Conservation (phyloP, 305 asterid genomes). For the Plantago coronopus region DNA sequence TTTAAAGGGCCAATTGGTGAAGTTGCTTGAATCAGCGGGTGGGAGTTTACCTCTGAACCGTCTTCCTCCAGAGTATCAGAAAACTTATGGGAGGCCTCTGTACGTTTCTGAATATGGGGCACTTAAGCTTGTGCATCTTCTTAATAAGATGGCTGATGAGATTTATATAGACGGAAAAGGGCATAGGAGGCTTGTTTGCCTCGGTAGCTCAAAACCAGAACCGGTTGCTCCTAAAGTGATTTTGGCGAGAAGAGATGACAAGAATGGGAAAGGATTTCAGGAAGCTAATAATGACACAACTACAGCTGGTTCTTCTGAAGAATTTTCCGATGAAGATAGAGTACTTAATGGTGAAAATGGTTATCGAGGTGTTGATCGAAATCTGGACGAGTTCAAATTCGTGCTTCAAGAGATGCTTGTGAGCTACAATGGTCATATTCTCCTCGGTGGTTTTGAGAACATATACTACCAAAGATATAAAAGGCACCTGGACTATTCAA, state of each 20-base stretch:
- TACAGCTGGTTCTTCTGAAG: slow-evolving; percentile 53
- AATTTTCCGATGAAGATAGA: slow-evolving; percentile 12
- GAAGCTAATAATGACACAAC: slow-evolving; percentile 35
- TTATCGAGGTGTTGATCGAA: slow-evolving; percentile 20
- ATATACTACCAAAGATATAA: slow-evolving; percentile 76
- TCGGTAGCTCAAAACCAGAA: slow-evolving; percentile 33
- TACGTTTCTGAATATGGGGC: slow-evolving; percentile 72
- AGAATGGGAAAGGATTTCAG: slow-evolving; percentile 44
- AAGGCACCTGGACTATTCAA: slow-evolving; percentile 52
- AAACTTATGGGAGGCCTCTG: slow-evolving; percentile 63
- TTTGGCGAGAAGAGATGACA: slow-evolving; percentile 39
- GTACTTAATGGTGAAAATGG: slow-evolving; percentile 32
- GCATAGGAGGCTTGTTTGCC: slow-evolving; percentile 45
- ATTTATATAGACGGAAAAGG: slow-evolving; percentile 56
- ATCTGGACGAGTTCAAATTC: slow-evolving; percentile 50
- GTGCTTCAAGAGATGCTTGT: slow-evolving; percentile 89
- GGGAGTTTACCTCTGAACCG: slow-evolving; percentile 66
- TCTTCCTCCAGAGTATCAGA: slow-evolving; percentile 74
- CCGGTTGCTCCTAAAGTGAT: slow-evolving; percentile 31
- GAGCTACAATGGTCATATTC: slow-evolving; percentile 66
- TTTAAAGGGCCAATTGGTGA: slow-evolving; percentile 71
- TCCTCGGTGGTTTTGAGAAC: slow-evolving; percentile 59
- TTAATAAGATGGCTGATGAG: slow-evolving; percentile 64
- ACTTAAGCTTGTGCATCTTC: slow-evolving; percentile 60
- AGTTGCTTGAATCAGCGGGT: slow-evolving; percentile 62